Percentiles rank a stretch among this genome's conserved stretches.
These are phyloP conservation scores for Aspergillus hiratsukae DNA, from an alignment of 2,329 filamentous ascomycete species.

Conservation along the genomic window DNA sequence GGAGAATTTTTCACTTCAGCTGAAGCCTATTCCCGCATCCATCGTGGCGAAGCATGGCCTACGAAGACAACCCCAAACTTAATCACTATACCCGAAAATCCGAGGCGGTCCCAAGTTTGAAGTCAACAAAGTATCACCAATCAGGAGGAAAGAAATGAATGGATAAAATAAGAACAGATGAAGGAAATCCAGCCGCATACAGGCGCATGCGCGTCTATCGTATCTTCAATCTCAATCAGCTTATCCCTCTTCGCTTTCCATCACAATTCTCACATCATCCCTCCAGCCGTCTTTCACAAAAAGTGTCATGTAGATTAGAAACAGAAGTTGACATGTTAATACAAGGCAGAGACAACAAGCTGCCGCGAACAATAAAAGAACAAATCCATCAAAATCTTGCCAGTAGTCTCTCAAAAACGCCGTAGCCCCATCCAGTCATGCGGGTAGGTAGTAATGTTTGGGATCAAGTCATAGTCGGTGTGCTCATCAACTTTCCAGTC, in stretches of 20 bases:
- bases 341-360: background rate
- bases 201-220: background rate
- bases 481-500: slow-evolving; percentile 20
- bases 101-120: background rate
- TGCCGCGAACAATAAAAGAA: background rate
- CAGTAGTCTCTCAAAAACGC: background rate
- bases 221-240: background rate
- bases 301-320: background rate
- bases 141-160: background rate
- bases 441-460: slow-evolving; percentile 3
- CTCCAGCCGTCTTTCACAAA: background rate
- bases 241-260: background rate
- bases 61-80: background rate
- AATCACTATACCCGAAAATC: background rate
- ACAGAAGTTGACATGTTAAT: background rate
- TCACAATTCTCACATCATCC: background rate
- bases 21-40: background rate
- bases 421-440: slow-evolving; percentile 12
- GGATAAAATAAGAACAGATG: background rate
- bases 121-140: background rate
- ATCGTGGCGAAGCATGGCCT: background rate
- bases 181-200: background rate
- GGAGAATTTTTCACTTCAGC: background rate
- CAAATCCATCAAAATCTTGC: background rate
- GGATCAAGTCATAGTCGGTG: background rate